Conservation (phyloP, 2,329 filamentous ascomycete species). For the Colletotrichum liaoningense region DNA sequence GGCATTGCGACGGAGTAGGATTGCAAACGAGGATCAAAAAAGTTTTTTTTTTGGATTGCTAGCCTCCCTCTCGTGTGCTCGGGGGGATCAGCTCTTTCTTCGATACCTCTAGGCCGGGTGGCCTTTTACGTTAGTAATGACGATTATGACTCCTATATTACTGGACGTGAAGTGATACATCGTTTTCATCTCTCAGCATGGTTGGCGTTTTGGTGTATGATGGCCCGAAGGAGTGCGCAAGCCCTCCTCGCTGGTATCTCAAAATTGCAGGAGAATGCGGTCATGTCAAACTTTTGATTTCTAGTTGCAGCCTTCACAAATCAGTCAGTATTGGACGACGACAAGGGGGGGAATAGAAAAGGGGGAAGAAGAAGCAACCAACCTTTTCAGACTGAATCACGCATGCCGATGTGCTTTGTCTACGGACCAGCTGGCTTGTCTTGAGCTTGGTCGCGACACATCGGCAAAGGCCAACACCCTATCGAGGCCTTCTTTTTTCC, state of each 20-base stretch:
- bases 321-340: conserved; percentile 7
- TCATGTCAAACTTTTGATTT: background rate
- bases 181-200: no score
- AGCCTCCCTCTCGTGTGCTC: background rate
- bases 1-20: conserved; percentile 24
- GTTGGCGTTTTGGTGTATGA: no score
- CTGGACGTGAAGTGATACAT: background rate
- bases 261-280: no score
- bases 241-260: no score
- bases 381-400: conserved; percentile 23
- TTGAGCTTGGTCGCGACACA: conserved; percentile 20
- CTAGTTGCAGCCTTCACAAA: background rate
- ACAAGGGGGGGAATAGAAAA: background rate
- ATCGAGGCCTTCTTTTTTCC: background rate
- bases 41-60: conserved; percentile 11
- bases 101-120: conserved; percentile 12
- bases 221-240: background rate
- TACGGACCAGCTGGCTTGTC: background rate
- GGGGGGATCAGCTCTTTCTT: background rate
- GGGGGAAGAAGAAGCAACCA: background rate
- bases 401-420: conserved; percentile 29
- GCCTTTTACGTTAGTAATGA: conserved; percentile 30
- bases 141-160: conserved; percentile 4
- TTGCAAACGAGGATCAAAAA: conserved; percentile 8
- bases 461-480: conserved; percentile 26